These are phyloP conservation scores for Syzygium malaccense DNA, from an alignment of 441 rosid genomes.

Conservation along the genomic window DNA sequence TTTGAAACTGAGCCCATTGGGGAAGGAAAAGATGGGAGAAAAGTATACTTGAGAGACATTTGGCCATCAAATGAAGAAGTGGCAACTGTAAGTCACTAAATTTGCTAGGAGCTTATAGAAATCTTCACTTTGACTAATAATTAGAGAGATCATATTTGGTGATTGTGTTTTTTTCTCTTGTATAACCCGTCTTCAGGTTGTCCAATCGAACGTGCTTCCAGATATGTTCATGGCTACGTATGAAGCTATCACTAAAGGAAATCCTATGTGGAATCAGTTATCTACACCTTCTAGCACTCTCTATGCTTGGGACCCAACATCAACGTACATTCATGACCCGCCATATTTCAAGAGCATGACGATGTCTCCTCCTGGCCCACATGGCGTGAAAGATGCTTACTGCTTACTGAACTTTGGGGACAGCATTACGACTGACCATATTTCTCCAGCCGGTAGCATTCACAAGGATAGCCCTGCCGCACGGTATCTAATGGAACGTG, in stretches of 20 bases:
- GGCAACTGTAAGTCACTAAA: conserved; percentile 40
- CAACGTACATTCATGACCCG: conserved; percentile 91
- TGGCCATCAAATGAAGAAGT: conserved; percentile 95
- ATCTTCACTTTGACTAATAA: not conserved
- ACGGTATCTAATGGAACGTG: conserved; percentile 70
- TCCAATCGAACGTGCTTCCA: conserved; percentile 77
- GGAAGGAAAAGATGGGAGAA: conserved; percentile 60
- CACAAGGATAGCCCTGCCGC: conserved; percentile 93
- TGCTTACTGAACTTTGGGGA: conserved; percentile 88
- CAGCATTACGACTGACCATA: conserved; percentile 94
- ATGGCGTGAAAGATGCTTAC: conserved; percentile 79
- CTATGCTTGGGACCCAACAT: conserved; percentile 74
- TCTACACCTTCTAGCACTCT: conserved; percentile 61
- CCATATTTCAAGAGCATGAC: conserved; percentile 91
- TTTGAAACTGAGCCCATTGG: conserved; percentile 77
- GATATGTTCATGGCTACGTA: conserved; percentile 95
- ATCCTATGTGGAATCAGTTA: conserved; percentile 87
- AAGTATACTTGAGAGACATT: conserved; percentile 69
- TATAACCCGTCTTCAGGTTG: conserved; percentile 41
- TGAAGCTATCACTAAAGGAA: conserved; percentile 83
- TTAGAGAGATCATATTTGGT: not conserved
- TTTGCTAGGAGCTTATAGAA: not conserved
- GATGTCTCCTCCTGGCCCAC: conserved; percentile 91
- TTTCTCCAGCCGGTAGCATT: conserved; percentile 95
- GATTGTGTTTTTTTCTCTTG: not conserved